Evolutionary conservation across 148 eudicot genomes (phyloP), one percentile per base, ranked within the genome.

Genomic region (Camellia japonica): DNA sequence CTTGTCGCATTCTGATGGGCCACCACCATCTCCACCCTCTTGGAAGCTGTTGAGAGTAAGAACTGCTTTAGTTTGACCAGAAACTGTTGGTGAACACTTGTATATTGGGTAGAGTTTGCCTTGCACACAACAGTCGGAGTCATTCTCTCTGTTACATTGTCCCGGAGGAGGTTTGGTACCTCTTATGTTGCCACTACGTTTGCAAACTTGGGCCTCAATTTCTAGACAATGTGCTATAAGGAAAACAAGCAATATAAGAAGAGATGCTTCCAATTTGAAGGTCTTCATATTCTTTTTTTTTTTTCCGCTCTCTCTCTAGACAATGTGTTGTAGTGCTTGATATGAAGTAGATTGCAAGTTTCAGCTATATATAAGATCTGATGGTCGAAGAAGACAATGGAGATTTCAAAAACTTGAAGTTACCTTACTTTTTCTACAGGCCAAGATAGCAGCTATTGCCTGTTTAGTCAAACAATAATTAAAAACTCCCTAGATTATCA

Each of bases 11-110:
- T 72, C 77, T 0, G 89, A 85, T 0, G 85, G 79, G 1, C 84
- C 84, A 1, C 86, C 87, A 3, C 90, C 91, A 19, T 85, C 87
- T 2, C 78, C 83, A 4, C 87, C 90, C 8, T 80, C 41, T 74
- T 68, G 80, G 41, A 89, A 87, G 66, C 81, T 79, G 52, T 85
- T 88, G 10, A 30, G 38, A 87, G 88, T 88, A 7, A 87, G 51
- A 8, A 65, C 63, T 1, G 88, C 91, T 11, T 63, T 62, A 3
- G 89, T 88, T 1, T 10, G 4, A 5, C 30, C 6, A 0, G 80
- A 74, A 1, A 87, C 89, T 0, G 51, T 61, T 20, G 71, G 5
- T 1, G 38, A 30, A 30, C 38, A 30, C 1, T 1, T 1, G 38
- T 1, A 30, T 30, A 30, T 30, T 30, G 38, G 38, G 84, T 89